phyloP scores from a whole-genome alignment of 148 eudicot species.

The Persicaria maculosa region DNA sequence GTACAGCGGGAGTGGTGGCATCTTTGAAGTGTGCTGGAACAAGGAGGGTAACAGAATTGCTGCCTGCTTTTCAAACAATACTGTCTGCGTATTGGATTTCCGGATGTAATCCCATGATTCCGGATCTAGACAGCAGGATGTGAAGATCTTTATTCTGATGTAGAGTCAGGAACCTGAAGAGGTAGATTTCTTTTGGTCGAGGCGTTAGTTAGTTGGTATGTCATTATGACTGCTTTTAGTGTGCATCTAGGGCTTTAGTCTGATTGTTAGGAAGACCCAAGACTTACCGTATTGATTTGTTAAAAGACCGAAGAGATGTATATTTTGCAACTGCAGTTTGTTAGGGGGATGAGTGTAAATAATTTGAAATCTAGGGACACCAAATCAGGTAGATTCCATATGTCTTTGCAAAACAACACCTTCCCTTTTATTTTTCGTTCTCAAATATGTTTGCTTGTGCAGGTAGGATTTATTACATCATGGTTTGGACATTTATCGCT shows the following conservation, averaged over 20 bases:
- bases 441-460: background rate
- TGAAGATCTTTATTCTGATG: slow-evolving; percentile 4
- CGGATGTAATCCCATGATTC: slow-evolving; percentile 29
- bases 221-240: background rate
- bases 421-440: too few relatives aligned
- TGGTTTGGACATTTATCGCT: too few relatives aligned
- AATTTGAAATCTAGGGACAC: background rate
- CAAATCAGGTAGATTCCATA: background rate
- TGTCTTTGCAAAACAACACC: too few relatives aligned
- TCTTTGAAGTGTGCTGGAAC: slow-evolving; percentile 78
- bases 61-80: slow-evolving; percentile 53
- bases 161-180: background rate
- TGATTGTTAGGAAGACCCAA: background rate
- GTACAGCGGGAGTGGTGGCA: slow-evolving; percentile 53
- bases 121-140: background rate
- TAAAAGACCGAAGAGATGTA: background rate
- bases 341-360: slow-evolving; percentile 7
- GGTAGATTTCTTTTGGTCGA: background rate
- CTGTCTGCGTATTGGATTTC: slow-evolving; percentile 46
- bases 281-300: background rate
- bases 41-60: slow-evolving; percentile 65
- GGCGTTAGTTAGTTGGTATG: background rate
- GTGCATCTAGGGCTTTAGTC: background rate
- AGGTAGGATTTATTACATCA: background rate
- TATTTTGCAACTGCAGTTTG: slow-evolving; percentile 4